Conservation (phyloP, 495 filamentous ascomycete genomes). For the Xylaria venustula region DNA sequence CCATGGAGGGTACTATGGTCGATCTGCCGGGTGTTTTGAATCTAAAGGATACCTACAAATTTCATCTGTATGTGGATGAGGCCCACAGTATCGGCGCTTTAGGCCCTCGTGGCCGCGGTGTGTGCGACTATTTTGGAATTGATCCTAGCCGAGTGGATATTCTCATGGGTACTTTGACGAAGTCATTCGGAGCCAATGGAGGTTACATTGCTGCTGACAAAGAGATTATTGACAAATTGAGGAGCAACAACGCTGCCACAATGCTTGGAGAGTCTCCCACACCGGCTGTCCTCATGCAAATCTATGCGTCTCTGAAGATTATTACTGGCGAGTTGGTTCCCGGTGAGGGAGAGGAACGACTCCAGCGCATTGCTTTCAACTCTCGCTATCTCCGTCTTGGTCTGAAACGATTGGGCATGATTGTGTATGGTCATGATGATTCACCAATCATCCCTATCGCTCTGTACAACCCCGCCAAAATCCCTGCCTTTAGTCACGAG, state of each 20-base stretch:
- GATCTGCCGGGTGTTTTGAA: constrained; percentile 83
- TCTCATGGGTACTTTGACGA: constrained; percentile 96
- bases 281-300: constrained; percentile 85
- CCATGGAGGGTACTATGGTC: constrained; percentile 98
- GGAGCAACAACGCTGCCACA: constrained; percentile 78
- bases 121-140: constrained; percentile 95
- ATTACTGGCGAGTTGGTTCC: constrained; percentile 85
- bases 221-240: constrained; percentile 86
- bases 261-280: constrained; percentile 86
- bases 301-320: constrained; percentile 76
- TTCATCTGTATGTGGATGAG: constrained; percentile 91
- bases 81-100: constrained; percentile 95
- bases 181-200: constrained; percentile 97
- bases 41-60: constrained; percentile 94
- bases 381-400: constrained; percentile 95
- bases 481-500: constrained; percentile 96
- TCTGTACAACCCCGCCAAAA: constrained; percentile 95
- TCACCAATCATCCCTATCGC: constrained; percentile 93
- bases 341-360: constrained; percentile 91
- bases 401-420: constrained; percentile 94
- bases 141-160: constrained; percentile 88
- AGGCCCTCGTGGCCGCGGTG: constrained; percentile 82
- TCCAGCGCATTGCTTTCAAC: constrained; percentile 97
- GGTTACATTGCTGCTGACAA: constrained; percentile 93
- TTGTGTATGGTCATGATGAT: constrained; percentile 95